A percentile compares a stretch with the other conserved stretches of the same genome.
Evolutionary conservation across 148 eudicot species (phyloP).

Genomic region (Fagopyrum tataricum): DNA sequence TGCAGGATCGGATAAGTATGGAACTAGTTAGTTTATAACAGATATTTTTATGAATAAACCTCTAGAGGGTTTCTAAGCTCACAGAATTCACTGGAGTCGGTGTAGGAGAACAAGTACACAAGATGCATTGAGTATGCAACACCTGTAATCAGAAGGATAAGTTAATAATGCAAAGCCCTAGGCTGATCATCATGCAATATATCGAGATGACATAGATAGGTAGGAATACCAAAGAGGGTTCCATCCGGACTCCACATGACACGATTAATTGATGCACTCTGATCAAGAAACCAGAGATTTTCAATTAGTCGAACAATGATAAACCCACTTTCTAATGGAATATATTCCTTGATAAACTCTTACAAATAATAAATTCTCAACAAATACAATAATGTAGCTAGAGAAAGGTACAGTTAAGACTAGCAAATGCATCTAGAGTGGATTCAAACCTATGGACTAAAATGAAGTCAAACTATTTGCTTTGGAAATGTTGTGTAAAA

Average conservation of each 20-base stretch:
- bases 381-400: no score
- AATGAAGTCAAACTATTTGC: no score
- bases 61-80: constrained; percentile 35
- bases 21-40: neutral
- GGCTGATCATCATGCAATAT: neutral
- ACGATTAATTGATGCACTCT: constrained; percentile 19
- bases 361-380: neutral
- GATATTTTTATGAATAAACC: constrained; percentile 16
- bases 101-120: constrained; percentile 36
- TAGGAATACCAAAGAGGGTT: constrained; percentile 17
- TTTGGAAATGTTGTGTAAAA: no score
- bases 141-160: constrained; percentile 20
- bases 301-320: neutral
- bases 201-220: neutral
- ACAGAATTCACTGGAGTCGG: constrained; percentile 11
- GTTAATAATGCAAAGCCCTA: neutral
- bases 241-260: constrained; percentile 23
- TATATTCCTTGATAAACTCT: no score
- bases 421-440: no score
- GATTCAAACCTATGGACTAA: no score
- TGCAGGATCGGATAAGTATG: constrained; percentile 7
- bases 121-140: constrained; percentile 45
- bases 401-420: no score
- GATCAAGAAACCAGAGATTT: neutral
- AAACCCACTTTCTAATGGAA: no score